Conservation (phyloP, 1,139 yeast species). For the Pichia sp. region DNA sequence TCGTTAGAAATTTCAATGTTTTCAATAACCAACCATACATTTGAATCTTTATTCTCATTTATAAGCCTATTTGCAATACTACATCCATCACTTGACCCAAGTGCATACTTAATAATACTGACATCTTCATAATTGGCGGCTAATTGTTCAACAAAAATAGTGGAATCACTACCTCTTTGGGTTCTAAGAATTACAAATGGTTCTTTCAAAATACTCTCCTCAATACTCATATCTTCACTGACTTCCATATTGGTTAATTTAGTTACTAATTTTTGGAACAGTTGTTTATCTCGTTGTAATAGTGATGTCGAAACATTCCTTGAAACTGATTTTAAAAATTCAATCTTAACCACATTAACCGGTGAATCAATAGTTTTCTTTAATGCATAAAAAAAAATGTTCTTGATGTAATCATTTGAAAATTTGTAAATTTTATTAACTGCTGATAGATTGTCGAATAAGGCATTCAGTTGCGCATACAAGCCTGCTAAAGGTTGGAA, state of each 20-base stretch:
- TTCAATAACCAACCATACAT: slow-evolving; percentile 68
- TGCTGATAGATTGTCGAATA: slow-evolving; percentile 38
- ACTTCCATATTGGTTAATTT: not conserved
- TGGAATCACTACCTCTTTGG: slow-evolving; percentile 61
- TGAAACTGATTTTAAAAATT: slow-evolving; percentile 43
- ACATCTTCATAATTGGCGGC: slow-evolving; percentile 36
- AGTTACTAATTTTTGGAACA: slow-evolving; percentile 31
- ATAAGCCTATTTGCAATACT: slow-evolving; percentile 51
- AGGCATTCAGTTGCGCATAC: slow-evolving; percentile 43
- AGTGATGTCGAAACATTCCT: slow-evolving; percentile 45
- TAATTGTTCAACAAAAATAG: slow-evolving; percentile 44
- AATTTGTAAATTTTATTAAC: slow-evolving; percentile 53
- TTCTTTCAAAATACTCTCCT: slow-evolving; percentile 6
- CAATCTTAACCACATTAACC: slow-evolving; percentile 25
- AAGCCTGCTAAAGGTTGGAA: slow-evolving; percentile 52
- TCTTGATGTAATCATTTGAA: slow-evolving; percentile 43
- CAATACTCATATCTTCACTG: not conserved
- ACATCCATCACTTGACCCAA: slow-evolving; percentile 72
- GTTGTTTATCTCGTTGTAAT: slow-evolving; percentile 37
- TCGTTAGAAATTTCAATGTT: slow-evolving; percentile 65
- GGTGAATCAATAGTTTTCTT: slow-evolving; percentile 7
- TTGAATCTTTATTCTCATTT: slow-evolving; percentile 38
- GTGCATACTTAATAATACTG: slow-evolving; percentile 45
- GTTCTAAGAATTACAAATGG: slow-evolving; percentile 45
- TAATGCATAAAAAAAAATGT: slow-evolving; percentile 38